Evolutionary conservation across 2,329 filamentous ascomycete species (phyloP), one percentile per base, ranked within the genome.

Genomic region (Botrytis fabae): DNA sequence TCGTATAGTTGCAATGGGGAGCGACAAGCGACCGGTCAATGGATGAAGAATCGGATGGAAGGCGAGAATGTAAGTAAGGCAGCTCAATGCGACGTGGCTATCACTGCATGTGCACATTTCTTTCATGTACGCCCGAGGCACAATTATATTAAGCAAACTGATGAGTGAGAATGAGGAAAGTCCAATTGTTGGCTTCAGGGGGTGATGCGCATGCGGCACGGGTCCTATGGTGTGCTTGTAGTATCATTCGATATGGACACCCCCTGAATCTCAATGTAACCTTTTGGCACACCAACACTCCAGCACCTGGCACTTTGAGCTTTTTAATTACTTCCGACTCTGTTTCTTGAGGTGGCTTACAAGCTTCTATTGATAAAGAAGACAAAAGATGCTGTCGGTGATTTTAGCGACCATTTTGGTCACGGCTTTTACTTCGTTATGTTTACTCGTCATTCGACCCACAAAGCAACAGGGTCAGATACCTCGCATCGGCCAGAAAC

Each of bases 401-500:
- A 38, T 61, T 38, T 38, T 61, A 61, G 59, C 25, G 59, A 20
- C 59, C 32, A 38, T 35, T 38, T 35, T 35, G 57, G 57, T 60
- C 32, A 60, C 57, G 32, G 25, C 32, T 9, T 35, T 60, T 60
- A 60, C 57, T 35, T 38, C 32, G 7, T 25, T 61, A 2, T 61
- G 22, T 38, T 20, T 61, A 22, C 32, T 61, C 20, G 10, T 38
- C 20, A 38, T 38, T 38, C 59, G 32, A 61, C 18, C 59, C 32
- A 61, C 59, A 38, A 61, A 38, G 59, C 59, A 61, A 25, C 32
- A 61, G 20, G 32, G 32, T 25, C 59, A 38, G 59, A 64, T 64
- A 42, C 61, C 38, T 64, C 35, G 61, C n/a, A 20, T 64, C 8
- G 61, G 61, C 40, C 40, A n/a, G 61, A 64, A 64, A 64, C 40